A percentile compares a stretch with the other conserved stretches of the same genome.
Evolutionary conservation across 2,329 filamentous ascomycete species (phyloP).

Genomic region (Davidsoniella australis): DNA sequence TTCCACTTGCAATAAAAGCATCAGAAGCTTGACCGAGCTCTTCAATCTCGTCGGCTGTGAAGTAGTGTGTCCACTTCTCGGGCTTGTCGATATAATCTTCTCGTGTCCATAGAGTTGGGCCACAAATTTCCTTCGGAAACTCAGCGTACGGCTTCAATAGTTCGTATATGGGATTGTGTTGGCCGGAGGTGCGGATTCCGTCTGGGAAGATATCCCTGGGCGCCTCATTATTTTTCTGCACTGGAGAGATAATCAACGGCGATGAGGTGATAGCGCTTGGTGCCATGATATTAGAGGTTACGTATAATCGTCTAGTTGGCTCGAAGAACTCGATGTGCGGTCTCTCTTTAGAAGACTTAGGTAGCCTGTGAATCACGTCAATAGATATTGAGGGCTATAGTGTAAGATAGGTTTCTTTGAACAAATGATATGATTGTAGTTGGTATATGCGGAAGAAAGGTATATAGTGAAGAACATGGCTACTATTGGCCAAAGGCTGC

Average conservation of each 20-base stretch:
- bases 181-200: conserved; percentile 42
- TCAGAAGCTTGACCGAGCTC: conserved; percentile 54
- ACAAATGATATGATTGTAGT: background rate
- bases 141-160: conserved; percentile 47
- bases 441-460: background rate
- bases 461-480: background rate
- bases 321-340: no score
- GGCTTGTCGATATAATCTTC: conserved; percentile 45
- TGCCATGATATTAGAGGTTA: background rate
- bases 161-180: conserved; percentile 52
- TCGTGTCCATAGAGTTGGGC: conserved; percentile 55
- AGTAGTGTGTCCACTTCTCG: conserved; percentile 56
- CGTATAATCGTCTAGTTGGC: no score
- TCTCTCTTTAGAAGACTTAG: no score
- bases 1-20: conserved; percentile 46
- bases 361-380: no score
- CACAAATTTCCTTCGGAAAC: conserved; percentile 55
- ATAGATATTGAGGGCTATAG: background rate
- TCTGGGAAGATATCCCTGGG: conserved; percentile 27
- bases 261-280: conserved; percentile 3
- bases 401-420: background rate
- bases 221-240: conserved; percentile 19
- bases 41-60: conserved; percentile 46
- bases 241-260: background rate
- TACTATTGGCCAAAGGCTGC: no score